phyloP scores from a whole-genome alignment of 2,329 filamentous ascomycete genomes.

The Ciborinia camelliae region DNA sequence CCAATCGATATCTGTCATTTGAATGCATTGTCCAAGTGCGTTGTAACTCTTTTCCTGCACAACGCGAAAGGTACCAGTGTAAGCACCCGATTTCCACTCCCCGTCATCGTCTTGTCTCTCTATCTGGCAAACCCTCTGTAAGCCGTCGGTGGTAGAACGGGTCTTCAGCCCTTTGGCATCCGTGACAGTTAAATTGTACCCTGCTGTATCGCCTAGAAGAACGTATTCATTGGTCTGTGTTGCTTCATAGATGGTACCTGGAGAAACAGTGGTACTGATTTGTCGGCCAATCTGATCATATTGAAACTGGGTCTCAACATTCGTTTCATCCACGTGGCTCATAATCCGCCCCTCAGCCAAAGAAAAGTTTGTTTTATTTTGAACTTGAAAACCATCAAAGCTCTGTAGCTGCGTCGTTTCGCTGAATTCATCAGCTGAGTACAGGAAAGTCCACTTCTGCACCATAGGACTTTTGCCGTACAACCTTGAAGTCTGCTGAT shows the following conservation, averaged over 20 bases:
- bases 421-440: not conserved
- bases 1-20: not conserved
- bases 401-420: not conserved
- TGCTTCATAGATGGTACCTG: not conserved
- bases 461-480: not conserved
- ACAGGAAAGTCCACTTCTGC: not conserved
- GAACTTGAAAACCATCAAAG: not conserved
- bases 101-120: constrained; percentile 1
- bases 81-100: not conserved
- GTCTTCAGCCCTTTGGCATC: not conserved
- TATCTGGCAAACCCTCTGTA: not conserved
- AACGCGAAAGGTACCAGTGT: not conserved
- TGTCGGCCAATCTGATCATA: not conserved
- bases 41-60: not conserved
- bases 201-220: not conserved
- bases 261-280: not conserved
- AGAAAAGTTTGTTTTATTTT: not conserved
- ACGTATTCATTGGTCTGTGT: not conserved
- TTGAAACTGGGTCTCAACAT: not conserved
- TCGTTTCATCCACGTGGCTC: not conserved
- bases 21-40: not conserved
- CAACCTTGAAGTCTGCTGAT: not conserved
- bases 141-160: not conserved
- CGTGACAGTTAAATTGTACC: not conserved
- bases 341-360: not conserved